Evolutionary conservation across 106 monocot species (phyloP), one percentile per base, ranked within the genome.

Genomic region (Xerophyta viscosa): DNA sequence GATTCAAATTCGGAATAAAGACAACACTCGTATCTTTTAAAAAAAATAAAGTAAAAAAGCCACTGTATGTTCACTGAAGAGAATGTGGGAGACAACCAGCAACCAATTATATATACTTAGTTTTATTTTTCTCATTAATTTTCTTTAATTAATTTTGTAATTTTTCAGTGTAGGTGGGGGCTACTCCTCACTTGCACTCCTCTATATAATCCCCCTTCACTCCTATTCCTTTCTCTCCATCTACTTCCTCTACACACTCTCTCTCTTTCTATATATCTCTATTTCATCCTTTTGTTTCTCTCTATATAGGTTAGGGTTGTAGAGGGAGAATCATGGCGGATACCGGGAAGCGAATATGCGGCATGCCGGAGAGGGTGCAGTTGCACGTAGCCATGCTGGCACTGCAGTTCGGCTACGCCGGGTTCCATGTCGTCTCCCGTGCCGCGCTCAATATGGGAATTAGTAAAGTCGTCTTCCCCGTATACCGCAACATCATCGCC

Each of bases 401-500:
- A 24, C 65, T 92, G 22, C 92, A 92, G 67, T 80, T 80, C 41
- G 83, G 92, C 42, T 92, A 87, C 50, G 92, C 92, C 13, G 83
- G 87, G 23, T 83, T 83, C 48, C 92, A 92, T 66, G 61, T 92
- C 6, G 92, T 92, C 12, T 83, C 92, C 0, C 63, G 92, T 28
- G 55, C 65, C 6, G 92, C 92, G 0, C 77, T 92, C 20, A 83
- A 92, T 42, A 87, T 92, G 74, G 92, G 92, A 0, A 81, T 92
- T 18, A 92, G 87, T 66, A 92, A 36, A 36, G 46, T 93, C 7
- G 87, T 93, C 31, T 87, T 77, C 69, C 83, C 83, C 8, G 87
- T 93, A 24, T 93, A 93, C 57, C 70, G 92, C 9, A 93, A 93
- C 69, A 80, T 84, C 66, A 87, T 93, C 60, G 92, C 92, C 36